Conservation (phyloP, 257 asterid species). For the Penstemon eatonii region DNA sequence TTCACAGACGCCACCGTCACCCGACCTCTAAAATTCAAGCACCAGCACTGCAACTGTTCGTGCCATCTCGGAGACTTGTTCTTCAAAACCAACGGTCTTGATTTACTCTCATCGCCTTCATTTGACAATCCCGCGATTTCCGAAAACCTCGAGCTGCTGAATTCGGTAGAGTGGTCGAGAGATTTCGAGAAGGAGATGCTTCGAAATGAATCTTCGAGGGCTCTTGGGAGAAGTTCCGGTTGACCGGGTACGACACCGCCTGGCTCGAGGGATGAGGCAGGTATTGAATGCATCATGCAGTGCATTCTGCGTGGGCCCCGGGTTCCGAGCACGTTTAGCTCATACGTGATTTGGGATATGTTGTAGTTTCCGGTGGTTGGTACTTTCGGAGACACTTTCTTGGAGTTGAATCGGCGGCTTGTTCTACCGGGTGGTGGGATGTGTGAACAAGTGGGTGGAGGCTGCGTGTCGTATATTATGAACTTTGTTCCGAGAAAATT, state of each 20-base stretch:
- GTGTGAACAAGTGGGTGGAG: constrained; percentile 56
- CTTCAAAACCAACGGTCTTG: constrained; percentile 67
- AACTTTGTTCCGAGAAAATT: constrained; percentile 96
- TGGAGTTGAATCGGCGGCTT: constrained; percentile 79
- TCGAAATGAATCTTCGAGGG: constrained; percentile 86
- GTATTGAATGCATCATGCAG: constrained; percentile 85
- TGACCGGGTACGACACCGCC: constrained; percentile 92
- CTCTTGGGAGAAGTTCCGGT: constrained; percentile 75
- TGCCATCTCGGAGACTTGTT: constrained; percentile 97
- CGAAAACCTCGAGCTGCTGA: constrained; percentile 80
- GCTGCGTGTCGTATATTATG: constrained; percentile 87
- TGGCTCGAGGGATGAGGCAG: constrained; percentile 71
- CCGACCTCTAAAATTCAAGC: constrained; percentile 82
- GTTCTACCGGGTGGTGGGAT: constrained; percentile 61
- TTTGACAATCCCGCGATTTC: constrained; percentile 46
- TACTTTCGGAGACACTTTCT: constrained; percentile 85
- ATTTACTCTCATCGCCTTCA: constrained; percentile 48
- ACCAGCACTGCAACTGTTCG: constrained; percentile 95
- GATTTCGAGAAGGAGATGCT: constrained; percentile 86
- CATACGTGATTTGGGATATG: constrained; percentile 80
- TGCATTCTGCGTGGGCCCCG: constrained; percentile 94
- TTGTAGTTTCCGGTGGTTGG: constrained; percentile 73
- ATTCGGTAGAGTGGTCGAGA: constrained; percentile 68
- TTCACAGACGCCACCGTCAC: constrained; percentile 96
- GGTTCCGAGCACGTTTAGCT: constrained; percentile 89